These are phyloP conservation scores for Reticulascus tulasneorum DNA, from an alignment of 2,329 filamentous ascomycete genomes.

Conservation along the genomic window DNA sequence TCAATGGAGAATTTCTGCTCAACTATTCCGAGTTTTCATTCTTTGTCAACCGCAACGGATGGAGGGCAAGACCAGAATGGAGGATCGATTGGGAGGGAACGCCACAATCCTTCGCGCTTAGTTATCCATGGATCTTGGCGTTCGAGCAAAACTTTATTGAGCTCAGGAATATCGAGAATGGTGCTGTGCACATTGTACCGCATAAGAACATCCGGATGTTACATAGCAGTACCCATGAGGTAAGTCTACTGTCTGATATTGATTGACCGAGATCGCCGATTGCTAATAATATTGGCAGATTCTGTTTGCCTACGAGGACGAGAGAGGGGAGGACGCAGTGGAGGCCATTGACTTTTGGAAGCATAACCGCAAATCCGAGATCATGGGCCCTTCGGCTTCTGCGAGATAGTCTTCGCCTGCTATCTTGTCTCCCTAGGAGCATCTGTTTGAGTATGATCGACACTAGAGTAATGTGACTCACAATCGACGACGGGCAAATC, in stretches of 20 bases:
- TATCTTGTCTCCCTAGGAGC: conserved; percentile 6
- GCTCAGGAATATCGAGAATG: conserved; percentile 90
- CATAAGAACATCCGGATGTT: conserved; percentile 97
- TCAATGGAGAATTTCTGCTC: conserved; percentile 94
- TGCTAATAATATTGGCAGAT: conserved; percentile 57
- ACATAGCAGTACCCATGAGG: conserved; percentile 95
- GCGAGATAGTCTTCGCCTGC: conserved; percentile 13
- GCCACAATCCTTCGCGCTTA: conserved; percentile 87
- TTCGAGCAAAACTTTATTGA: conserved; percentile 98
- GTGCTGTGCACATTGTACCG: conserved; percentile 91
- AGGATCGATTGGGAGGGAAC: conserved; percentile 96
- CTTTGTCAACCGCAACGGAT: conserved; percentile 98
- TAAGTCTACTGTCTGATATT: conserved; percentile 38
- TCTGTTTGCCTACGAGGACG: conserved; percentile 95
- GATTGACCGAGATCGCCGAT: not conserved
- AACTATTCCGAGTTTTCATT: conserved; percentile 99
- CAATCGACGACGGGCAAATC: conserved; percentile 1
- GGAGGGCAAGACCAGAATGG: conserved; percentile 95
- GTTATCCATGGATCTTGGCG: conserved; percentile 93
- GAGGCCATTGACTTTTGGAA: conserved; percentile 97
- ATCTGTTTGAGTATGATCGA: conserved; percentile 13
- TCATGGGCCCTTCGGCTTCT: conserved; percentile 17
- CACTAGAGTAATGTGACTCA: conserved; percentile 13
- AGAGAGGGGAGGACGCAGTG: conserved; percentile 87
- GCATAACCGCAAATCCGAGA: conserved; percentile 51